Conservation (phyloP, 164 flowering plant genomes). For the grape (Vitis vinifera) region DNA sequence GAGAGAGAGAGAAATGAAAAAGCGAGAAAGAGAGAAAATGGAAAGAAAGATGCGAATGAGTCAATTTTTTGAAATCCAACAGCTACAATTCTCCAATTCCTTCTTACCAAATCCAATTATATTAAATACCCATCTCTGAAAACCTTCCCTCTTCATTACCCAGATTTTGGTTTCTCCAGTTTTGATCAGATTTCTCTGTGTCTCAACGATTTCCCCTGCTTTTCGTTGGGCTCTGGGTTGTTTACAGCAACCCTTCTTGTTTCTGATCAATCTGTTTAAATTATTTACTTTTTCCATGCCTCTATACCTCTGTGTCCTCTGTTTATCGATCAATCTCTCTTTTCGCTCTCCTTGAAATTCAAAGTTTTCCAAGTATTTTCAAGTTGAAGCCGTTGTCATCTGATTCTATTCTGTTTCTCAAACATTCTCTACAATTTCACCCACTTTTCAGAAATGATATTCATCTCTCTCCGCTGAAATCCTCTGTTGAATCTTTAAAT, state of each 20-base stretch:
- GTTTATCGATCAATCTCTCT: not conserved
- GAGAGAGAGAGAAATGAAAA: conserved; percentile 11
- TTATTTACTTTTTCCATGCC: not conserved
- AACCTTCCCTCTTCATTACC: conserved; percentile 23
- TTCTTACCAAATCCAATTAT: conserved; percentile 16
- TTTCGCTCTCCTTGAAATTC: not conserved
- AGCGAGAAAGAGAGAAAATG: conserved; percentile 8
- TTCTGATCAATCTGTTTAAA: not conserved
- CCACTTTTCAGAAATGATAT: not conserved
- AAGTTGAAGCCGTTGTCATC: not conserved
- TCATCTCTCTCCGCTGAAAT: not conserved
- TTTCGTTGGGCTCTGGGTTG: not conserved
- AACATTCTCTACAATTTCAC: not conserved
- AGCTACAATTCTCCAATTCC: conserved; percentile 28
- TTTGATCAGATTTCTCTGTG: conserved; percentile 5
- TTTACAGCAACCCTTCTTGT: conserved; percentile 1
- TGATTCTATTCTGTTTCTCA: not conserved
- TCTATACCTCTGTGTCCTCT: not conserved
- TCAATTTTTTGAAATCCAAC: conserved; percentile 29
- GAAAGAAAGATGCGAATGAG: not conserved
- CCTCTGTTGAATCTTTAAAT: not conserved
- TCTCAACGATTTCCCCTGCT: conserved; percentile 15
- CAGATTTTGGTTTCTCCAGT: conserved; percentile 22
- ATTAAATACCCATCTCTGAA: conserved; percentile 23
- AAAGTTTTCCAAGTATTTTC: not conserved